Base-by-base conservation (phyloP, 257 asterid species). In the Osmanthus fragrans region DNA sequence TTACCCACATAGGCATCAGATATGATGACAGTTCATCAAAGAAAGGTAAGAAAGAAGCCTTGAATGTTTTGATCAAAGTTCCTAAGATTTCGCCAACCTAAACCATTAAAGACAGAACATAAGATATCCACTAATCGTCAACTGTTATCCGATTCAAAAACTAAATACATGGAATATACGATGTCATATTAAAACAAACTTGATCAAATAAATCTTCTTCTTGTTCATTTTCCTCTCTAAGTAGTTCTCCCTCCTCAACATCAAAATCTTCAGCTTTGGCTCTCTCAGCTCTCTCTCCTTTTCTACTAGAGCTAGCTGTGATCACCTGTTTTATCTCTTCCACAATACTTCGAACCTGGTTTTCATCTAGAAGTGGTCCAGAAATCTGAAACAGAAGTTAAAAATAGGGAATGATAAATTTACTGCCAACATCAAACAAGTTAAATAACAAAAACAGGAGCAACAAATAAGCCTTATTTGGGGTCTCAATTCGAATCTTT, bases 181-280 rank as follows among this genome's bases (percentile, higher is more conserved):
- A 45, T 70, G 42, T 29, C 30, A 36, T 77, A 66, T 72, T 72
- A 73, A 64, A 72, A 85, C 93, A 72, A 77, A 93, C 99, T 90
- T 96, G 98, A 77, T 93, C 98, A 86, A 96, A 96, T 66, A 96
- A 98, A 86, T 90, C 97, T 87, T 96, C 99, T 84, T 96, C 99
- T 86, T 90, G 99, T 88, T 96, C 99, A 69, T 93, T 91, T 88
- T 96, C 99, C 90, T 93, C 99, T 82, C 82, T 90, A 63, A 96
- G 97, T 79, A 93, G 72, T 89, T 93, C 98, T 75, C 94, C 94
- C 85, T 96, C 99, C 87, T 96, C 99, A 8, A 92, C 99, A 84
- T 93, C 99, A 81, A 96, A 96, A 84, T 96, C 99, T 87, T 96
- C 99, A 84, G 99, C 98, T 78, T 90, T 92, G 74, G 97, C 83